phyloP scores from a whole-genome alignment of 202 grass and related monocot genomes.

The Brachypodium distachyon region DNA sequence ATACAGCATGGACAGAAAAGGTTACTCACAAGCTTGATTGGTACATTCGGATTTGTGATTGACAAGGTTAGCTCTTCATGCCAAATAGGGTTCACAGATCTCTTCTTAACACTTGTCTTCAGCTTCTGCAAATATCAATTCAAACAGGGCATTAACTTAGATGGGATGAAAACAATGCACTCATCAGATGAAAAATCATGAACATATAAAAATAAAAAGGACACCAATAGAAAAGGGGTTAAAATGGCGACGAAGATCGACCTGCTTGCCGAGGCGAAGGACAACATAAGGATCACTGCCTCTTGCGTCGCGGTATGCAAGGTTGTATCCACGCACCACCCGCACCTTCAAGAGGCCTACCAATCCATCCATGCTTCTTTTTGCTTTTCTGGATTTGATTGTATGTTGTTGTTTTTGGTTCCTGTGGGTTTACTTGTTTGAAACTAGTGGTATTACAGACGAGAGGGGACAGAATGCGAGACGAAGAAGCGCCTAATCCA shows the following conservation, averaged over 20 bases:
- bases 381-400: too few species aligned
- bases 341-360: slow-evolving; percentile 58
- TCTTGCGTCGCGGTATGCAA: slow-evolving; percentile 77
- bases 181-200: background rate
- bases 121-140: slow-evolving; percentile 45
- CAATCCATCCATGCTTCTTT: slow-evolving; percentile 56
- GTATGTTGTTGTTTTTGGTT: too few species aligned
- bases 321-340: slow-evolving; percentile 69
- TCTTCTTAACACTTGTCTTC: slow-evolving; percentile 91
- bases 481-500: slow-evolving; percentile 46
- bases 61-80: slow-evolving; percentile 75
- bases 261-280: slow-evolving; percentile 67
- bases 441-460: background rate
- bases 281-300: slow-evolving; percentile 90
- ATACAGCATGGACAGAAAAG: background rate
- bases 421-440: too few species aligned
- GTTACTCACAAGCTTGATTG: slow-evolving; percentile 60
- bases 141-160: background rate
- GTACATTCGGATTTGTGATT: slow-evolving; percentile 25
- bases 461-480: background rate
- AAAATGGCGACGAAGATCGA: too few species aligned
- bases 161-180: background rate
- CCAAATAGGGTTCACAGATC: slow-evolving; percentile 80
- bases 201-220: too few species aligned
- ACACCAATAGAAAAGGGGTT: too few species aligned